A percentile compares a stretch with the other conserved stretches of the same genome.
These are phyloP conservation scores for Thraustochytrium sp. DNA, from an alignment of 352 stramenopile genomes.

Conservation along the genomic window DNA sequence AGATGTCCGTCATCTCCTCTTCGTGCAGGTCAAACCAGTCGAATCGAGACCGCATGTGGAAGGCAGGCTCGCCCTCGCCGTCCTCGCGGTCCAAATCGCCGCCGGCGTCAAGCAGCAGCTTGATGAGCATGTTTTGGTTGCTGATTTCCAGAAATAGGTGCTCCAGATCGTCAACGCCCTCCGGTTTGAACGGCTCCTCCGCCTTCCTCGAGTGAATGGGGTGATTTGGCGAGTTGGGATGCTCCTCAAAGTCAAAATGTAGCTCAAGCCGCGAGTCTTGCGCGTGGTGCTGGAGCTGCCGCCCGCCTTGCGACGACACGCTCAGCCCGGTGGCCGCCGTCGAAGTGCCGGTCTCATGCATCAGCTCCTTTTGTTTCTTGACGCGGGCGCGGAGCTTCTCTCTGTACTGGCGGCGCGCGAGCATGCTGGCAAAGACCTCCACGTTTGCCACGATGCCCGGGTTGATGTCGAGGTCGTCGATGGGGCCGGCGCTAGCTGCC, in stretches of 20 bases:
- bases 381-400: too few relatives aligned
- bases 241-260: conserved; percentile 2
- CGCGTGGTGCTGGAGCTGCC: too few relatives aligned
- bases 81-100: conserved; percentile 52
- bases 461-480: neutral
- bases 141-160: conserved; percentile 26
- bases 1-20: conserved; percentile 50
- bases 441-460: neutral
- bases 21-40: conserved; percentile 49
- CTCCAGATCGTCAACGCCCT: neutral
- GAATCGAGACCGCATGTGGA: conserved; percentile 44
- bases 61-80: conserved; percentile 44
- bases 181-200: neutral
- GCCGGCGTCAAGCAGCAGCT: conserved; percentile 48
- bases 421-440: neutral
- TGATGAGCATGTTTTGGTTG: conserved; percentile 49
- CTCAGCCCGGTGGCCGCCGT: too few relatives aligned
- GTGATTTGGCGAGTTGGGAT: conserved; percentile 1
- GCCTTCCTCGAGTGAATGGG: too few relatives aligned
- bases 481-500: too few relatives aligned
- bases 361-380: too few relatives aligned
- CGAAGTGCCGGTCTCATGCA: too few relatives aligned
- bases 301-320: too few relatives aligned
- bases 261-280: neutral
- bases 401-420: neutral